These are phyloP conservation scores for Diaporthe batatas DNA, from an alignment of 2,329 filamentous ascomycete genomes.

Conservation along the genomic window DNA sequence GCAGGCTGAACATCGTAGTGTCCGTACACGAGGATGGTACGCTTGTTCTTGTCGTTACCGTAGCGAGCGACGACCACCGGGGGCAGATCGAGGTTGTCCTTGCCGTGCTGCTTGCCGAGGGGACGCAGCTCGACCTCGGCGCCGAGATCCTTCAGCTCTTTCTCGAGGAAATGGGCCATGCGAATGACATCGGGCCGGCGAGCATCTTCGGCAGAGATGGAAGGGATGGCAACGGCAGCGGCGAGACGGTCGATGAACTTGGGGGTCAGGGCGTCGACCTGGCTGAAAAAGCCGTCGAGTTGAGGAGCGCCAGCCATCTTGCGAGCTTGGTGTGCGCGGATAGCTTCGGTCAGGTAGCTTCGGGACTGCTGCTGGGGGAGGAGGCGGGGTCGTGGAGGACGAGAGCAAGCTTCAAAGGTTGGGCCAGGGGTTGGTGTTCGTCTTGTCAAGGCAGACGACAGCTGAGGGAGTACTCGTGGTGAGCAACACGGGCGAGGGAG, in stretches of 20 bases:
- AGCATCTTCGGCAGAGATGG: constrained; percentile 91
- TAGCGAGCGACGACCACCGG: constrained; percentile 94
- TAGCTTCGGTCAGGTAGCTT: constrained; percentile 66
- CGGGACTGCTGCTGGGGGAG: constrained; percentile 44
- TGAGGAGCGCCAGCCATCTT: constrained; percentile 83
- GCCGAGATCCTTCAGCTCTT: constrained; percentile 85
- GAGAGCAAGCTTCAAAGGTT: constrained; percentile 1
- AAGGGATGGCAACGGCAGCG: constrained; percentile 95
- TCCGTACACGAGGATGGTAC: constrained; percentile 95
- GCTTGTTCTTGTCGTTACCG: constrained; percentile 91
- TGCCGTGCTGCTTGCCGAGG: constrained; percentile 91
- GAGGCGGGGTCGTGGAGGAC: constrained; percentile 15
- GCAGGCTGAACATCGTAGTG: constrained; percentile 99
- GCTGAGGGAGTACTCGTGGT: constrained; percentile 32
- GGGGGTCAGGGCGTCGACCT: constrained; percentile 84
- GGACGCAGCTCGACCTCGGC: constrained; percentile 88
- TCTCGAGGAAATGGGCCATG: constrained; percentile 93
- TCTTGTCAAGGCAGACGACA: constrained; percentile 18
- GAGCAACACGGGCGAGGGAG: constrained; percentile 47
- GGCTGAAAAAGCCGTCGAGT: constrained; percentile 91
- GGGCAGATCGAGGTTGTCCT: constrained; percentile 90
- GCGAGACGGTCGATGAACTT: constrained; percentile 91
- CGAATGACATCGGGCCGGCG: constrained; percentile 92
- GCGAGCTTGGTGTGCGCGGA: constrained; percentile 71
- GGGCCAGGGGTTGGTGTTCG: constrained; percentile 11